Evolutionary conservation across 495 filamentous ascomycete genomes (phyloP).

Genomic region (Lepraria neglecta): DNA sequence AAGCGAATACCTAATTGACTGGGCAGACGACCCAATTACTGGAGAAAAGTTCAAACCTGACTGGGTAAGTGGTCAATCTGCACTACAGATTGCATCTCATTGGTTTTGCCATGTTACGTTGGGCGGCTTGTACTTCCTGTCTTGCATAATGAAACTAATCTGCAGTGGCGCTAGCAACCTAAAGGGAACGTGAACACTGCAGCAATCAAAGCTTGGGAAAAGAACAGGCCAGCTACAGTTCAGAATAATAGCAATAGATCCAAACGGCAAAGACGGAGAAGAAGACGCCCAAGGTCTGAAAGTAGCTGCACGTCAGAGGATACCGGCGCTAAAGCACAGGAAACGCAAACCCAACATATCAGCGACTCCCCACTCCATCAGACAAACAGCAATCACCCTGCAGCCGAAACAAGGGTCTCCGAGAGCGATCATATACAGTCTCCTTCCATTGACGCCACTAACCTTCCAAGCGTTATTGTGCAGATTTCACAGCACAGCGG

Average conservation of each 20-base stretch:
- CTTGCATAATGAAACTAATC: neutral
- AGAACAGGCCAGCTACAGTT: conserved; percentile 18
- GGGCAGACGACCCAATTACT: conserved; percentile 32
- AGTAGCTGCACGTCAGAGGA: conserved; percentile 6
- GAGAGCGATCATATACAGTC: neutral
- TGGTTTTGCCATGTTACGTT: neutral
- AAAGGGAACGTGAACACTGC: conserved; percentile 37
- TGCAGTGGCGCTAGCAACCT: conserved; percentile 33
- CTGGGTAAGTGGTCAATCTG: conserved; percentile 35
- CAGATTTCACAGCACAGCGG: conserved; percentile 26
- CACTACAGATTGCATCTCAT: neutral
- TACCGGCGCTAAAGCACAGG: conserved; percentile 1
- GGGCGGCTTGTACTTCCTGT: too few species aligned
- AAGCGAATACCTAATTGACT: conserved; percentile 40
- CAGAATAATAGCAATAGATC: neutral
- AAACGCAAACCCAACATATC: conserved; percentile 2
- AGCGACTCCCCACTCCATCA: conserved; percentile 1
- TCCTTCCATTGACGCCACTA: neutral
- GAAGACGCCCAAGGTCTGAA: neutral
- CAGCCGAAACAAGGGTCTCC: neutral
- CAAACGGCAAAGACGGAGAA: conserved; percentile 14
- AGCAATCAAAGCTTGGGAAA: conserved; percentile 36
- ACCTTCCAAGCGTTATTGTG: conserved; percentile 13
- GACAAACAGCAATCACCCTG: neutral
- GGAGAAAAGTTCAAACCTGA: conserved; percentile 33